Conservation (phyloP, 73 alveolate genomes). For the Tetrahymena borealis region DNA sequence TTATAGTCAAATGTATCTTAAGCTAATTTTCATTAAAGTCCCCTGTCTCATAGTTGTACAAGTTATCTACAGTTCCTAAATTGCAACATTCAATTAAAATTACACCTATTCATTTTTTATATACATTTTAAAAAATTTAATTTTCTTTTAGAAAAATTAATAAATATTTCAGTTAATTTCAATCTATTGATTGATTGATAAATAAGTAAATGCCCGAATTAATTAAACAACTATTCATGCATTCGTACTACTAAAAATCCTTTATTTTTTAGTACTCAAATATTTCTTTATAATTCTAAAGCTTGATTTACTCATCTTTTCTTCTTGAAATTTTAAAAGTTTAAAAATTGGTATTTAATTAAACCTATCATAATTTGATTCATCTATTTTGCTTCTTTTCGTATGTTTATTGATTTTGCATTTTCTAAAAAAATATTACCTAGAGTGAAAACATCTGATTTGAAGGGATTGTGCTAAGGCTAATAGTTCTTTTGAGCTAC, state of each 20-base stretch:
- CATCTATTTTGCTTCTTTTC: too few species aligned
- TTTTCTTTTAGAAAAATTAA: neutral
- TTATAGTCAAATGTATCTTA: neutral
- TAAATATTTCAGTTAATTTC: neutral
- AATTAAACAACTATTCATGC: too few species aligned
- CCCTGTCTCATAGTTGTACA: neutral
- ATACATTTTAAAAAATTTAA: neutral
- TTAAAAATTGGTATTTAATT: too few species aligned
- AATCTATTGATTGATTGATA: too few species aligned
- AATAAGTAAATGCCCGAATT: too few species aligned
- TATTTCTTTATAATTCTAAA: neutral
- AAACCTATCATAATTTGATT: too few species aligned
- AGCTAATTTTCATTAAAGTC: neutral
- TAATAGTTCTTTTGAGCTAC: neutral
- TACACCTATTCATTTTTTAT: neutral
- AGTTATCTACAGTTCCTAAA: neutral
- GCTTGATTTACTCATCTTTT: neutral
- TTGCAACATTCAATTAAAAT: neutral
- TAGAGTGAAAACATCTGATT: constrained; percentile 31
- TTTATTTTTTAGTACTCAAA: neutral
- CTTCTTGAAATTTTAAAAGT: too few species aligned
- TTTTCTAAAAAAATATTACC: constrained; percentile 10
- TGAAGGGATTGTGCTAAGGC: constrained; percentile 30
- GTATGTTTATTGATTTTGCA: neutral
- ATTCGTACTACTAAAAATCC: neutral